A percentile compares a stretch with the other conserved stretches of the same genome.
Conservation (phyloP, 306 rosid genomes). For the Ammopiptanthus mongolicus region DNA sequence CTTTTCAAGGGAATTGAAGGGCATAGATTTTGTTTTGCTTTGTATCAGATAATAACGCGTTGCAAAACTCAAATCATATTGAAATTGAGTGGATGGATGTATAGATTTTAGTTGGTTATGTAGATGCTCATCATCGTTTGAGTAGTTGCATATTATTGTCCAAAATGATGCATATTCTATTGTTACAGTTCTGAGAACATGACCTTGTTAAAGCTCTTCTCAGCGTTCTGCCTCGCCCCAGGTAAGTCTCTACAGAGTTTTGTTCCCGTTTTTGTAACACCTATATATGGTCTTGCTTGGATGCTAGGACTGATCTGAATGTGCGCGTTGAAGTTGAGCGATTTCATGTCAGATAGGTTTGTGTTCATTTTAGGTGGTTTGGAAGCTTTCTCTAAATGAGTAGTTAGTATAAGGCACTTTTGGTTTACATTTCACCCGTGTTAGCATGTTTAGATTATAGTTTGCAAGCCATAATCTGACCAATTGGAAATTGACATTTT, state of each 20-base stretch:
- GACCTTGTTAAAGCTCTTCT: not conserved
- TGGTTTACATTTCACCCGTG: not conserved
- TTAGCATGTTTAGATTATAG: too few relatives aligned
- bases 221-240: not conserved
- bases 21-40: not conserved
- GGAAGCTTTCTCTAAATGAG: not conserved
- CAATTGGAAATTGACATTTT: too few relatives aligned
- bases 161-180: too few relatives aligned
- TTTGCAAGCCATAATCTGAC: too few relatives aligned
- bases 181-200: not conserved
- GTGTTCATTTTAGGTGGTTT: not conserved
- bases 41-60: not conserved
- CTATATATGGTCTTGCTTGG: not conserved
- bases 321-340: not conserved
- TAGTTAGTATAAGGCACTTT: not conserved
- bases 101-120: not conserved
- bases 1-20: not conserved
- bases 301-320: not conserved
- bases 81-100: not conserved
- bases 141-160: not conserved
- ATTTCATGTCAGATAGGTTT: not conserved
- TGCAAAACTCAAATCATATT: not conserved
- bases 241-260: not conserved
- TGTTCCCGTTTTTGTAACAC: not conserved
- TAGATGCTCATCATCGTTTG: not conserved